A percentile compares a stretch with the other conserved stretches of the same genome.
These are phyloP conservation scores for Tagetes erecta DNA, from an alignment of 129 eudicot genomes.

Conservation along the genomic window DNA sequence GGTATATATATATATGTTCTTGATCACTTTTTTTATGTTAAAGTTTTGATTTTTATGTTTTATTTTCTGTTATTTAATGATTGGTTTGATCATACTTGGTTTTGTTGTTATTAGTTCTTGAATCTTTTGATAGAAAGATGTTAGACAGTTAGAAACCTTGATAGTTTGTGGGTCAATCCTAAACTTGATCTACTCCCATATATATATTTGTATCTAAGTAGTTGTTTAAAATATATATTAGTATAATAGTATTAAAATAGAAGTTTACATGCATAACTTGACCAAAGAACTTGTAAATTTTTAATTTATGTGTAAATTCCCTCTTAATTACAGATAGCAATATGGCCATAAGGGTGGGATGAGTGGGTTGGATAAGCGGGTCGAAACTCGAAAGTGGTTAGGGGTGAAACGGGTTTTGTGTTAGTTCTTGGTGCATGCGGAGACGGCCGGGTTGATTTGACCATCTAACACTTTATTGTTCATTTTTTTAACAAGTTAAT, in stretches of 20 bases:
- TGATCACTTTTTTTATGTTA: background rate
- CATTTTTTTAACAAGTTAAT: background rate
- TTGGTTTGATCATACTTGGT: background rate
- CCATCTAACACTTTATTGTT: background rate
- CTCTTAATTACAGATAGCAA: background rate
- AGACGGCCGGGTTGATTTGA: background rate
- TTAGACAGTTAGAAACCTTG: background rate
- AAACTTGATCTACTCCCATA: background rate
- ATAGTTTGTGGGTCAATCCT: background rate
- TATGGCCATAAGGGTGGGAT: background rate
- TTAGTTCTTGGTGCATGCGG: background rate
- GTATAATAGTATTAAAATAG: background rate
- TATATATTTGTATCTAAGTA: background rate
- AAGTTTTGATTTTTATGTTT: background rate
- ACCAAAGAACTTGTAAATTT: background rate
- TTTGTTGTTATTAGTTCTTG: background rate
- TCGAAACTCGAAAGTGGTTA: background rate
- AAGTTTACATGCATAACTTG: background rate
- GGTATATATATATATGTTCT: conserved; percentile 20
- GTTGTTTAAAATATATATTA: background rate
- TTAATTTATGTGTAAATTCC: background rate
- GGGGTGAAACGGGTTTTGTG: background rate
- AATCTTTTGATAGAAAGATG: background rate
- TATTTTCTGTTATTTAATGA: background rate
- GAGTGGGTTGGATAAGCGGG: background rate